Percentiles rank a stretch among this genome's conserved stretches.
These are phyloP conservation scores for Rhodotorula paludigena DNA, from an alignment of 768 basidiomycete species.

Conservation along the genomic window DNA sequence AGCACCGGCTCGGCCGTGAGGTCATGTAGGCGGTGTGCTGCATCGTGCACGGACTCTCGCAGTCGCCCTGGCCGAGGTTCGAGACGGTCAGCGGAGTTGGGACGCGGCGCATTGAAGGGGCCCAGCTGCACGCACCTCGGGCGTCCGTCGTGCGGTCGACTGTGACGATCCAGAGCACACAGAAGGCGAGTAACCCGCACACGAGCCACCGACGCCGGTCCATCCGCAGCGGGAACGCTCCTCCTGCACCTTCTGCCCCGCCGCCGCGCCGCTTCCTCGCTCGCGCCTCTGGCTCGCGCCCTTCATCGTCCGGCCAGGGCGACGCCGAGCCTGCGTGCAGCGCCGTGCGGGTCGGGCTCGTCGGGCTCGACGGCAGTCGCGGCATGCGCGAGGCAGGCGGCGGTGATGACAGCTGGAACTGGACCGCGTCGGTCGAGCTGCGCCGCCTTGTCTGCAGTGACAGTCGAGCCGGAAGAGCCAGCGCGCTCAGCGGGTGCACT, in stretches of 20 bases:
- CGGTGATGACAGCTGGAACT: too few relatives aligned
- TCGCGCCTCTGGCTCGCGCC: neutral
- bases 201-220: neutral
- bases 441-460: too few relatives aligned
- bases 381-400: neutral
- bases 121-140: neutral
- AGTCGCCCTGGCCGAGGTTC: neutral
- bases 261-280: neutral
- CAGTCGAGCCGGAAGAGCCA: too few relatives aligned
- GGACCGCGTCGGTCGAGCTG: neutral
- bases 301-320: slow-evolving; percentile 1
- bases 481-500: too few relatives aligned
- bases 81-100: neutral
- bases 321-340: neutral
- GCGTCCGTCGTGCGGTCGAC: neutral
- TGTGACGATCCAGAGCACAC: neutral
- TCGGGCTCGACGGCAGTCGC: neutral
- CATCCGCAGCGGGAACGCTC: neutral
- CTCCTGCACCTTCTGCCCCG: neutral
- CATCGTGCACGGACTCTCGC: neutral
- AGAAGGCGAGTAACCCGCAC: neutral
- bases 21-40: neutral
- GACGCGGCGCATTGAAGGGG: neutral
- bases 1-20: neutral
- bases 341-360: neutral